Percentiles rank a stretch among this genome's conserved stretches.
These are phyloP conservation scores for Trifolium fragiferum DNA, from an alignment of 306 rosid species.

Conservation along the genomic window DNA sequence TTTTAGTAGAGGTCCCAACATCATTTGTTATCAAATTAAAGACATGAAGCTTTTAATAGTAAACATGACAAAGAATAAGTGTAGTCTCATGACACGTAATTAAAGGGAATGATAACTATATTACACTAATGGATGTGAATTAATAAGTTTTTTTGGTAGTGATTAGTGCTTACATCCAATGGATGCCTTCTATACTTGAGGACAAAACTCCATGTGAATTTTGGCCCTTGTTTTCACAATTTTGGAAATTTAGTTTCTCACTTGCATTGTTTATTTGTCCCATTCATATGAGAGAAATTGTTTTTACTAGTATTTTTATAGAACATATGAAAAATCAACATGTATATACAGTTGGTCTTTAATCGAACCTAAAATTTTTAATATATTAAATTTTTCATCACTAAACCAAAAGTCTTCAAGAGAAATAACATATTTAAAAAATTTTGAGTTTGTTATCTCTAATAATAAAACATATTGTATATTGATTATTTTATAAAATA, in stretches of 20 bases:
- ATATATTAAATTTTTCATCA: too few relatives aligned
- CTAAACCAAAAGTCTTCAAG: too few relatives aligned
- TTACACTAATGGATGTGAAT: constrained; percentile 37
- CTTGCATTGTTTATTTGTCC: neutral
- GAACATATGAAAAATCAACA: too few relatives aligned
- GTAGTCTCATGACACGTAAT: constrained; percentile 4
- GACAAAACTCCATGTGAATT: constrained; percentile 27
- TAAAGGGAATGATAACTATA: constrained; percentile 33
- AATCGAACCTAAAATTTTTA: too few relatives aligned
- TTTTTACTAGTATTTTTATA: neutral
- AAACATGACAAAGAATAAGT: constrained; percentile 39
- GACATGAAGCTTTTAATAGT: neutral
- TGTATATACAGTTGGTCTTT: too few relatives aligned
- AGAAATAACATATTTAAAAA: too few relatives aligned
- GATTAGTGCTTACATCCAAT: constrained; percentile 20
- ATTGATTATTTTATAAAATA: too few relatives aligned
- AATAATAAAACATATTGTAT: too few relatives aligned
- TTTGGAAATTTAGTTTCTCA: neutral
- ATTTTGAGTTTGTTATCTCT: too few relatives aligned
- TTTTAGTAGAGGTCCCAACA: constrained; percentile 29
- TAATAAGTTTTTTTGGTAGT: constrained; percentile 30
- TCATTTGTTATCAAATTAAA: constrained; percentile 24
- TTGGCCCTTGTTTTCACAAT: neutral
- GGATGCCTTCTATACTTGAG: constrained; percentile 26
- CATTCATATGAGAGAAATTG: neutral